phyloP scores from a whole-genome alignment of 2,329 filamentous ascomycete genomes.

The Colletotrichum filicis region DNA sequence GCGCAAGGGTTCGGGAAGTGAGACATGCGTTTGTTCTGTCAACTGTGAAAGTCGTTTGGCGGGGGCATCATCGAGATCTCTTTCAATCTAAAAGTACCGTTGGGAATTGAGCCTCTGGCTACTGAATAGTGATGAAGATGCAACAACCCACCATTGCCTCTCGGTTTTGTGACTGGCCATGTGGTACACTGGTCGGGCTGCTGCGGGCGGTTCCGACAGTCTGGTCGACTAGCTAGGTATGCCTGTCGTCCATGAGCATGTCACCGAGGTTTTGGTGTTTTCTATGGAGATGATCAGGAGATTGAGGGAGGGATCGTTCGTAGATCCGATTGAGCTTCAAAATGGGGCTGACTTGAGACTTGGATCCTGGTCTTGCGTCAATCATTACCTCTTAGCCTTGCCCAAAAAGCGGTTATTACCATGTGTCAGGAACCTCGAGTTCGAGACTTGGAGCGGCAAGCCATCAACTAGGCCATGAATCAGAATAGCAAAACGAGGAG shows the following conservation, averaged over 20 bases:
- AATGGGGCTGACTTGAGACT: constrained; percentile 2
- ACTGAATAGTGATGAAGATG: constrained; percentile 20
- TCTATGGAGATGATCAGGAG: constrained; percentile 21
- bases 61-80: constrained; percentile 24
- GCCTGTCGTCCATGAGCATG: constrained; percentile 15
- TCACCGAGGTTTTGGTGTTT: constrained; percentile 24
- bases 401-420: background rate
- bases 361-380: background rate
- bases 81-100: background rate
- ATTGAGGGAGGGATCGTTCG: constrained; percentile 24
- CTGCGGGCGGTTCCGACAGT: constrained; percentile 22
- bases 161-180: constrained; percentile 16
- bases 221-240: constrained; percentile 33
- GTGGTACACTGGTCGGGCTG: constrained; percentile 13
- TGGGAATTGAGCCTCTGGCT: background rate
- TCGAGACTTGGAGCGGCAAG: background rate
- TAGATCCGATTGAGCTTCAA: constrained; percentile 16
- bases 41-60: constrained; percentile 8
- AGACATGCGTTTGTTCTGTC: constrained; percentile 26
- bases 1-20: constrained; percentile 4
- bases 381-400: background rate
- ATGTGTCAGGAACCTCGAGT: background rate
- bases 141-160: constrained; percentile 9
- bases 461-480: background rate
- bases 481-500: background rate